Evolutionary conservation across 2,329 filamentous ascomycete species (phyloP), one percentile per base, ranked within the genome.

Genomic region (Ophiocordyceps camponoti-floridani): DNA sequence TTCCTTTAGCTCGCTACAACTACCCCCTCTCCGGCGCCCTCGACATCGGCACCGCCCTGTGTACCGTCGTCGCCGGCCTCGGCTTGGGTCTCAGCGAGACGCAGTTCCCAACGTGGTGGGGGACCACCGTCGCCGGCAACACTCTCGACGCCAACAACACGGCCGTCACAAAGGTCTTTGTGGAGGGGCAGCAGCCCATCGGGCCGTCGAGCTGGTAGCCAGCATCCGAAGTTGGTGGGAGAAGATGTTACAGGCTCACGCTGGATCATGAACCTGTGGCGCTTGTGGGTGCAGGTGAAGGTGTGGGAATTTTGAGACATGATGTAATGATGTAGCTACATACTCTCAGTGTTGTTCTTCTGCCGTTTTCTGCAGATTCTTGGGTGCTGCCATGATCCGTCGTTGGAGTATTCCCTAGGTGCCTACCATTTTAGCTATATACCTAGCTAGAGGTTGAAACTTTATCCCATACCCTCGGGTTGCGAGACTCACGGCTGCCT

Each of bases 1-100:
- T 9, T 4, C 8, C 35, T 5, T 4, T 41, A 51, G 50, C 49
- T 46, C 53, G 49, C 13, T 78, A 75, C 61, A 79, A 77, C 58
- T 78, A 77, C 47, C 64, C 75, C 44, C 60, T 74, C 0, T 75
- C 73, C 10, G 74, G 73, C 0, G 73, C 69, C 2, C 62, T 78
- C 38, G 73, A 77, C 44, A 68, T 71, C 38, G 75, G 73, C n/a
- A 67, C 75, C 1, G 71, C 70, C 1, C 54, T 79, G n/a, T 68
- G 70, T 28, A 68, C 77, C 42, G 55, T 77, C 33, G 63, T 77
- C 40, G 69, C 72, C 49, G 54, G 52, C n/a, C 56, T 74, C 19
- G 61, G 63, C 33, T 60, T 73, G 40, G 63, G 63, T 42, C 58
- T 72, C 52, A 70, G 67, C 40, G 57, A 58, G 45, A 61, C 63